phyloP scores from a whole-genome alignment of 176 grass and related monocot species.

The Tillandsia leiboldiana region DNA sequence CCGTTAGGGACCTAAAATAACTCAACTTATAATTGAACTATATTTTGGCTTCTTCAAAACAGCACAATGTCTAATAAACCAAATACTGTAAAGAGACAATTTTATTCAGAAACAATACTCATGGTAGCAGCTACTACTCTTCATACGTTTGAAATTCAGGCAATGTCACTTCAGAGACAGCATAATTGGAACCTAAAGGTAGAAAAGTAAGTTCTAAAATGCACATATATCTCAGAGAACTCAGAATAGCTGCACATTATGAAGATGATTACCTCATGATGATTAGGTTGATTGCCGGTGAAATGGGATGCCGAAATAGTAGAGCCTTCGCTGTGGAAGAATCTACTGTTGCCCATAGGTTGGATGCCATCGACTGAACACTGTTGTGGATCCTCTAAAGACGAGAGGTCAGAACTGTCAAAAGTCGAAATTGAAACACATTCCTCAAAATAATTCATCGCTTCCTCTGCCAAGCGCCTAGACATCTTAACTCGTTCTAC shows the following conservation, averaged over 20 bases:
- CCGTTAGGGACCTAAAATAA: too few relatives aligned
- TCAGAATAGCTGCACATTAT: not conserved
- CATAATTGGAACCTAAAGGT: too few relatives aligned
- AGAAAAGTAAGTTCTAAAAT: too few relatives aligned
- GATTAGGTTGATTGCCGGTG: conserved; percentile 9
- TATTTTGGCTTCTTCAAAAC: too few relatives aligned
- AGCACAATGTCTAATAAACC: too few relatives aligned
- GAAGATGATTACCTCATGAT: conserved; percentile 30
- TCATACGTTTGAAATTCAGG: too few relatives aligned
- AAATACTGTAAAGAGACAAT: too few relatives aligned
- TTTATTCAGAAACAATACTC: too few relatives aligned
- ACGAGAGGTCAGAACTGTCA: conserved; percentile 83
- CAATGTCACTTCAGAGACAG: too few relatives aligned
- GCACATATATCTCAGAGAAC: too few relatives aligned
- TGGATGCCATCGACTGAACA: conserved; percentile 25
- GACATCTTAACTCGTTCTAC: conserved; percentile 56
- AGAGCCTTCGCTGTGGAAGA: conserved; percentile 35
- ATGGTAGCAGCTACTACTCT: too few relatives aligned
- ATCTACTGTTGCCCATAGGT: conserved; percentile 40
- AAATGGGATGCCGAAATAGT: conserved; percentile 33
- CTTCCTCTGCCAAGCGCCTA: conserved; percentile 78
- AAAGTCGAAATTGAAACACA: conserved; percentile 81
- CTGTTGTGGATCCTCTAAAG: conserved; percentile 47
- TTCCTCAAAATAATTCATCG: conserved; percentile 96
- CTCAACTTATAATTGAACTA: too few relatives aligned